Evolutionary conservation across 208 protist genomes (phyloP).

Genomic region (Acanthamoeba triangularis): DNA sequence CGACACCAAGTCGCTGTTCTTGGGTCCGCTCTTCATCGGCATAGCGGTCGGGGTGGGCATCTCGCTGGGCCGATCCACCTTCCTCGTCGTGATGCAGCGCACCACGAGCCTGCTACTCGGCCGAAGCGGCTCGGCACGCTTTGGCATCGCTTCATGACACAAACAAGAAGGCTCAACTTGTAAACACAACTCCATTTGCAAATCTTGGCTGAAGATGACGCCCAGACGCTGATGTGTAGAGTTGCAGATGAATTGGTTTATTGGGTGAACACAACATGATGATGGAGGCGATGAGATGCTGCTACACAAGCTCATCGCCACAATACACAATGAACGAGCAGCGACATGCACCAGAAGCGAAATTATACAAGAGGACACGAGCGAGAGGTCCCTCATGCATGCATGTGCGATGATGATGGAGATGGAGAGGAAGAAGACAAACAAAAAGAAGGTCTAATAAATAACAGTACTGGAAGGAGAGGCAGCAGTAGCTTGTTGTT

Average conservation of each 20-base stretch:
- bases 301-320: too few species aligned
- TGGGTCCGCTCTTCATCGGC: constrained; percentile 23
- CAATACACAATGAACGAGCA: background rate
- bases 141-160: background rate
- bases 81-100: background rate
- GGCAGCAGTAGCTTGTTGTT: background rate
- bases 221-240: too few species aligned
- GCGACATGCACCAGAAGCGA: background rate
- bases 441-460: background rate
- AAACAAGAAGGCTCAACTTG: too few species aligned
- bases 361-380: background rate
- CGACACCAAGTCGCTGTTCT: constrained; percentile 1
- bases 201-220: too few species aligned
- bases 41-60: constrained; percentile 19
- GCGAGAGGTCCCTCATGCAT: too few species aligned
- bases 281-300: too few species aligned
- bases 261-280: too few species aligned
- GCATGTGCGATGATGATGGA: too few species aligned
- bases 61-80: background rate
- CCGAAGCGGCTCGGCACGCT: background rate
- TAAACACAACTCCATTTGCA: too few species aligned
- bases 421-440: background rate
- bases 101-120: constrained; percentile 6
- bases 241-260: too few species aligned
- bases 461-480: background rate